Base-by-base conservation (phyloP, 768 basidiomycete genomes). In the Phylloporus arenicola region DNA sequence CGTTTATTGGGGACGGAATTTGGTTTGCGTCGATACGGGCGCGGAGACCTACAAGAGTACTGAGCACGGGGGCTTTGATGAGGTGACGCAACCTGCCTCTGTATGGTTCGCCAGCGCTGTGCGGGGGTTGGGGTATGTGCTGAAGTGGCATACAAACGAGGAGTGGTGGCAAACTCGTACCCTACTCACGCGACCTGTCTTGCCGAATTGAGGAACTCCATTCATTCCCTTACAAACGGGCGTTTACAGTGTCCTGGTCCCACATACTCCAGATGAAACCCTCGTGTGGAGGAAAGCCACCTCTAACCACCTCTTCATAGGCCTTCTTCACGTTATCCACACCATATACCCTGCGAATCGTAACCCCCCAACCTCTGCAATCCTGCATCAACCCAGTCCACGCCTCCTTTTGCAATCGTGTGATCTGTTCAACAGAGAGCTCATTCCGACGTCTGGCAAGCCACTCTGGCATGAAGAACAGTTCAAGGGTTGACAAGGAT, bases 1-100 rank as follows among this genome's bases (percentile, higher is more conserved):
- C 74, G 37, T 87, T 83, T 14, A 90, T 82, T 20, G 92, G 86
- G 3, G 92, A 94, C n/a, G 96, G 96, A 25, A 98, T 84, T 63
- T 95, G 92, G 57, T 72, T 78, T 7, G 88, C 83, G 65, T 97
- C 90, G 58, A 99, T 91, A 50, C 84, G 81, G 41, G 86, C 77
- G 35, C 88, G 81, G 48, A 89, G 76, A 50, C 92, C 91, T 87
- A 57, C 9, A 45, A 57, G 14, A 24, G 38, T 35, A 27, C 30
- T 57, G 45, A 61, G 39, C 34, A 51, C 20, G 8, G 22, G 16
- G 19, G 39, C 24, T 29, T 27, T 8, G 35, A 38, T 30, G 10
- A 37, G 25, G 19, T 38, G 17, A n/a, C 39, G 5, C 2, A 39
- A 61, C 65, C 29, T 58, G 58, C 73, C 74, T 65, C 73, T 71